Evolutionary conservation across 139 green algal genomes (phyloP), one percentile per base, ranked within the genome.

Genomic region (Pleodorina starrii): DNA sequence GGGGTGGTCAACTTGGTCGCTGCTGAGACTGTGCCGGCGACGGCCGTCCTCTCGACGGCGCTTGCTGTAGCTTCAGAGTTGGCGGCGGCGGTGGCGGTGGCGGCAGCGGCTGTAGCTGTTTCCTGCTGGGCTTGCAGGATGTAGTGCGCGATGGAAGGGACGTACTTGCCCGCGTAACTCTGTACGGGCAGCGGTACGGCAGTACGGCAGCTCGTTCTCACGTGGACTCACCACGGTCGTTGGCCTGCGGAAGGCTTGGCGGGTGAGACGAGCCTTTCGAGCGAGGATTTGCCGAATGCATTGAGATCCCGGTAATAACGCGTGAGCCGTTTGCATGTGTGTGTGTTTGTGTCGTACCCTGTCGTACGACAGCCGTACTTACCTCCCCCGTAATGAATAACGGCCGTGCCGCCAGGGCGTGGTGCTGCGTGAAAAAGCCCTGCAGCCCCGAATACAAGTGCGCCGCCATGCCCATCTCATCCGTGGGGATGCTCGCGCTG

Each of bases 121-220:
- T 73, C 63, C 25, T 60, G 46, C 44, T 92, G 29, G 69, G 81
- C 84, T 38, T 95, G 88, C 29, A 97, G 86, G 21, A 96, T 93
- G 87, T 95, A 96, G 78, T 96, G 94, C 2, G 94, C 87, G n/a
- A 95, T 90, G 69, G 84, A 91, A 2, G 94, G 94, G 9, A 96
- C 84, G 72, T 96, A 96, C 80, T 96, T 96, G n/a, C 94, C 93
- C 0, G 82, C 93, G 66, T 95, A 95, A 75, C 87, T 93, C 73
- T 91, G 87, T 19, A 57, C 0, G 76, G 12, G 12, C 6, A 19
- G 29, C 27, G 19, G 63, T 73, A 73, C 63, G 63, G 7, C 54
- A 40, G 19, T 73, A 73, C 12, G 17, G 5, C 63, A 73, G n/a
- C 11, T 38, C n/a, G 63, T 73, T n/a, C n/a, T n/a, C n/a, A n/a